Base-by-base conservation (phyloP, 2,329 filamentous ascomycete species). In the Colletotrichum magnum region DNA sequence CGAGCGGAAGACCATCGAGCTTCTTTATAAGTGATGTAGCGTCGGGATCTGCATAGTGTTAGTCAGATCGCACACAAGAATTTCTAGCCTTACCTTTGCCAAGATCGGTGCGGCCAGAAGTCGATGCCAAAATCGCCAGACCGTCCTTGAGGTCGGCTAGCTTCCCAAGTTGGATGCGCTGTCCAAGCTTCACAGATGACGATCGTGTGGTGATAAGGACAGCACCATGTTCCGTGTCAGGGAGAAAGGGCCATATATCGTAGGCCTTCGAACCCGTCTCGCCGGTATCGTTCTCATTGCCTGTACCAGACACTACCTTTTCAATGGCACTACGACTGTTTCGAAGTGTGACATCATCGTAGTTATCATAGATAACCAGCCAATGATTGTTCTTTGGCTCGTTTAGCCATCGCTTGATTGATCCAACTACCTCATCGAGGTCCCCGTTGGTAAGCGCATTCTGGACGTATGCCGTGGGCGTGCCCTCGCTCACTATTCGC, bases 1-100 rank as follows among this genome's bases (percentile, higher is more conserved):
- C 84, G 36, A 87, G 78, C 13, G 83, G 83, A 32, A 85, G 79
- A 5, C 84, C 81, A 67, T 83, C 79, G 0, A 87, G 79, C 57
- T 74, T 72, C 41, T 73, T 65, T 2, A 76, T 75, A 67, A 85
- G 77, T 15, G 69, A 18, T 39, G 58, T 24, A 15, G 75, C 75
- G 70, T 75, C 75, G 36, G 69, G 24, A 73, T 81, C 77, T 82
- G 64, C 10, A 53, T 10, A 26, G 24, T 28, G 6, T 45, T 21
- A 51, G 21, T 51, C 1, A 26, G 32, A 59, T 51, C 66, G 53
- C 28, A 64, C 51, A 26, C 48, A 64, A 24, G 73, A 36, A 18
- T 61, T 32, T 39, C 15, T 18, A 16, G 0, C 53, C 69, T 69
- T 72, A 81, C 79, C 75, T 26, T 77, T 18, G 58, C 63, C 32